Percentiles rank a stretch among this genome's conserved stretches.
These are phyloP conservation scores for Aphanomyces cochlioides DNA, from an alignment of 352 stramenopile species.

Conservation along the genomic window DNA sequence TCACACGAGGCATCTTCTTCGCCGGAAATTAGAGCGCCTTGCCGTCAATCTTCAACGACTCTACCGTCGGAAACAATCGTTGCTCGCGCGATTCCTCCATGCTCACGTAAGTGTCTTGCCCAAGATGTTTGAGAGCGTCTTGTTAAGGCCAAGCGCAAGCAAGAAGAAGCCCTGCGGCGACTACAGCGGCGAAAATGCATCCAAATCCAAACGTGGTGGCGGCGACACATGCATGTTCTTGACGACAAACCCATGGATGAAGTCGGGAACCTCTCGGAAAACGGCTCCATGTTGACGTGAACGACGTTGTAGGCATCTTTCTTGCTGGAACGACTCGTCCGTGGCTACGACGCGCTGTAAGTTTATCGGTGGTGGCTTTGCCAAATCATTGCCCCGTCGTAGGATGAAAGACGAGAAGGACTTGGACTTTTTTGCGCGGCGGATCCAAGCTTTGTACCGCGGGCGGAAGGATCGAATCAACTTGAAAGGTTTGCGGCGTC, in stretches of 20 bases:
- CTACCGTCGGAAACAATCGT: slow-evolving; percentile 33
- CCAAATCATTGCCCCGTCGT: neutral
- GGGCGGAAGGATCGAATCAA: slow-evolving; percentile 33
- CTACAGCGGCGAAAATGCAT: slow-evolving; percentile 7
- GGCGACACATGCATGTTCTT: neutral
- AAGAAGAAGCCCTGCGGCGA: slow-evolving; percentile 8
- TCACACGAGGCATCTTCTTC: slow-evolving; percentile 39
- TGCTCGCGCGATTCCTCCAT: slow-evolving; percentile 11
- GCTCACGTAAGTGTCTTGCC: neutral
- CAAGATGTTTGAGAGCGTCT: neutral
- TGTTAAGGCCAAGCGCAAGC: slow-evolving; percentile 1
- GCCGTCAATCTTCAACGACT: slow-evolving; percentile 46
- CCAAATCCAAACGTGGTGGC: slow-evolving; percentile 26
- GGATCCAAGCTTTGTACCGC: slow-evolving; percentile 56
- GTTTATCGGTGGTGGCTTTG: neutral
- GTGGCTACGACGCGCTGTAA: slow-evolving; percentile 35
- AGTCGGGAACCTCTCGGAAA: neutral
- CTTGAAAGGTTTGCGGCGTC: slow-evolving; percentile 4
- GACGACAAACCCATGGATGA: slow-evolving; percentile 16
- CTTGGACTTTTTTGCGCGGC: slow-evolving; percentile 40
- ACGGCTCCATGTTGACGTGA: neutral
- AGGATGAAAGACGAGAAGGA: slow-evolving; percentile 31
- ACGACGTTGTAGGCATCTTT: slow-evolving; percentile 34
- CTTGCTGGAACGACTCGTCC: slow-evolving; percentile 45
- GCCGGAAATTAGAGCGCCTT: slow-evolving; percentile 38